These are phyloP conservation scores for Castanea sativa DNA, from an alignment of 306 rosid species.

Conservation along the genomic window DNA sequence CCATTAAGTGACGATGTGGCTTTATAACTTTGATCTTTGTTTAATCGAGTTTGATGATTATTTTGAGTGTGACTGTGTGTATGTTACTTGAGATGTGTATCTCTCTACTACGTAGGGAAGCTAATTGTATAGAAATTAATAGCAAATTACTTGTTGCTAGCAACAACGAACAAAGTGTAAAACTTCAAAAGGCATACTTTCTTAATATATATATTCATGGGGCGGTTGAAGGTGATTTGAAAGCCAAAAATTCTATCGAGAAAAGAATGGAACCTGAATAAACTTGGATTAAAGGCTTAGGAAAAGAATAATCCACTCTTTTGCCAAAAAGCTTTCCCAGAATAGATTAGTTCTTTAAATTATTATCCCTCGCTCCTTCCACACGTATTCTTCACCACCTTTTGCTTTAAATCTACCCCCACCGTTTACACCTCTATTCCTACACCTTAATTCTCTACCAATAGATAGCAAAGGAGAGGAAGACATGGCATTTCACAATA, in stretches of 20 bases:
- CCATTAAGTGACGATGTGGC: no score
- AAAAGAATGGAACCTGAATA: slow-evolving; percentile 41
- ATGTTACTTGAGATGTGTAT: no score
- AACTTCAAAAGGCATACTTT: no score
- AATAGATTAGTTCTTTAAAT: slow-evolving; percentile 25
- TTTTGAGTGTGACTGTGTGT: no score
- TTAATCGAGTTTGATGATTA: no score
- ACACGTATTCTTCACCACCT: slow-evolving; percentile 54
- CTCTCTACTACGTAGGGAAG: no score
- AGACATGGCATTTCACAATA: slow-evolving; percentile 39
- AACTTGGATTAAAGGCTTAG: slow-evolving; percentile 54
- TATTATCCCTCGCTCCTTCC: slow-evolving; percentile 26
- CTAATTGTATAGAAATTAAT: no score
- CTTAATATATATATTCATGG: no score
- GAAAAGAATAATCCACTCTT: slow-evolving; percentile 53
- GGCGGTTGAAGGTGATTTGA: not conserved
- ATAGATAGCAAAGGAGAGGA: not conserved
- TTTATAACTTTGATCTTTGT: no score
- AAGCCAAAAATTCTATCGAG: not conserved
- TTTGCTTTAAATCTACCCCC: slow-evolving; percentile 28
- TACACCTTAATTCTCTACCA: not conserved
- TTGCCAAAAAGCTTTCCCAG: slow-evolving; percentile 22
- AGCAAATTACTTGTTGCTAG: no score
- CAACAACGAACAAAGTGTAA: no score
- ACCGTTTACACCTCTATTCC: slow-evolving; percentile 10